Evolutionary conservation across 495 filamentous ascomycete genomes (phyloP).

Genomic region (Aeminium ludgeri): DNA sequence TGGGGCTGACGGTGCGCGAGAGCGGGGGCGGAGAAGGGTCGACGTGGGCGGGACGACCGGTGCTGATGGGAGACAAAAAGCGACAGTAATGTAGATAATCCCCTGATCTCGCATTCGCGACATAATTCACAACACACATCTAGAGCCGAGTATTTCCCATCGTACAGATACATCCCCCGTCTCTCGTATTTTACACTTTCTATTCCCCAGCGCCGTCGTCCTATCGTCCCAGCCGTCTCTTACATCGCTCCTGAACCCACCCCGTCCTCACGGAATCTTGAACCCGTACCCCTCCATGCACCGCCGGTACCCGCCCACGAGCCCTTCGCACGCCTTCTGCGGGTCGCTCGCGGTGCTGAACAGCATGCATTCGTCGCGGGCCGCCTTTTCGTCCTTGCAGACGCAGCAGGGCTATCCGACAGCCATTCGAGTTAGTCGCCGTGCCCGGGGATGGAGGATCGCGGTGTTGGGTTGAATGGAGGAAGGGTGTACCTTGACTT

Average conservation of each 20-base stretch:
- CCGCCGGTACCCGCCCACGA: conserved; percentile 68
- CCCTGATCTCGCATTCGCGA: too few species aligned
- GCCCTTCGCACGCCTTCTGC: conserved; percentile 57
- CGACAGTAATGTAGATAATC: conserved; percentile 9
- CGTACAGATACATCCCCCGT: too few species aligned
- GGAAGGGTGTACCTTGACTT: conserved; percentile 35
- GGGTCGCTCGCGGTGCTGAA: conserved; percentile 70
- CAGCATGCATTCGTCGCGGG: conserved; percentile 96
- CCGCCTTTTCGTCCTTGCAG: conserved; percentile 84
- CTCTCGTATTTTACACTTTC: too few species aligned
- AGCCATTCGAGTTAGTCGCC: too few species aligned
- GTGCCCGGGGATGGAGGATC: too few species aligned
- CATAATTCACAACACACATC: too few species aligned
- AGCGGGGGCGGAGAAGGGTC: conserved; percentile 26
- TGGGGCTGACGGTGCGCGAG: conserved; percentile 51
- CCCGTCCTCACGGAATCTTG: conserved; percentile 41
- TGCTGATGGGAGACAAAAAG: conserved; percentile 11
- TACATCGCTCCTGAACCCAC: too few species aligned
- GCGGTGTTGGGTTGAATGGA: too few species aligned
- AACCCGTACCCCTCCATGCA: conserved; percentile 95
- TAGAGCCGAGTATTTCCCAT: too few species aligned
- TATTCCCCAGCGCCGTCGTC: too few species aligned
- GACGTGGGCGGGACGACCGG: too few species aligned
- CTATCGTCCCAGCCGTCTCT: too few species aligned
- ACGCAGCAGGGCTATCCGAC: conserved; percentile 90